Percentiles rank a stretch among this genome's conserved stretches.
phyloP scores from a whole-genome alignment of 306 rosid genomes.

The Pterocarpus santalinus region DNA sequence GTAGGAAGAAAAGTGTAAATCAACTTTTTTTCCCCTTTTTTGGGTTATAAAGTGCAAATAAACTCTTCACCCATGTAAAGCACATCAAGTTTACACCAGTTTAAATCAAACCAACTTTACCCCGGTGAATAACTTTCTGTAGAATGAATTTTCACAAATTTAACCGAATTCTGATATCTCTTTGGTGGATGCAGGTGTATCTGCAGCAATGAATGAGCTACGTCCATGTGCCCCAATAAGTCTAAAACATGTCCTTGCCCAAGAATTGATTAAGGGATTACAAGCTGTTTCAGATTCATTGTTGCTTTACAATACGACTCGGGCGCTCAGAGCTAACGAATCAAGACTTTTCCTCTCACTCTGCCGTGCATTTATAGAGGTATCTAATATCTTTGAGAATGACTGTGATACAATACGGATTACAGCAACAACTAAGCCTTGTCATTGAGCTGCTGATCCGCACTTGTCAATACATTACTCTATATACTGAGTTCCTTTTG shows the following conservation, averaged over 20 bases:
- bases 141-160: neutral
- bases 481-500: slow-evolving; percentile 32
- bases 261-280: slow-evolving; percentile 85
- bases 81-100: neutral
- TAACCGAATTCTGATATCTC: slow-evolving; percentile 21
- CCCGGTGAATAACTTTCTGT: neutral
- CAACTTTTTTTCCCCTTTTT: neutral
- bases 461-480: slow-evolving; percentile 10
- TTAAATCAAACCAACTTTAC: neutral
- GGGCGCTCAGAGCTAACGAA: slow-evolving; percentile 82
- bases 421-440: neutral
- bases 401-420: neutral
- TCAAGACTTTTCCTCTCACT: slow-evolving; percentile 96
- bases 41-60: neutral
- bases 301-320: slow-evolving; percentile 84
- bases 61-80: neutral
- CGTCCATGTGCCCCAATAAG: slow-evolving; percentile 98
- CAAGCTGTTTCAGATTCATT: slow-evolving; percentile 81
- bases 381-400: slow-evolving; percentile 10
- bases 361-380: slow-evolving; percentile 95
- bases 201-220: slow-evolving; percentile 95
- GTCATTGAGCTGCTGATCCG: slow-evolving; percentile 30
- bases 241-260: slow-evolving; percentile 83
- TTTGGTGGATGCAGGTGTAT: slow-evolving; percentile 81
- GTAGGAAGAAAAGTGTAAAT: neutral